Evolutionary conservation across 257 asterid species (phyloP).

Genomic region (Fraxinus quadrangulata): DNA sequence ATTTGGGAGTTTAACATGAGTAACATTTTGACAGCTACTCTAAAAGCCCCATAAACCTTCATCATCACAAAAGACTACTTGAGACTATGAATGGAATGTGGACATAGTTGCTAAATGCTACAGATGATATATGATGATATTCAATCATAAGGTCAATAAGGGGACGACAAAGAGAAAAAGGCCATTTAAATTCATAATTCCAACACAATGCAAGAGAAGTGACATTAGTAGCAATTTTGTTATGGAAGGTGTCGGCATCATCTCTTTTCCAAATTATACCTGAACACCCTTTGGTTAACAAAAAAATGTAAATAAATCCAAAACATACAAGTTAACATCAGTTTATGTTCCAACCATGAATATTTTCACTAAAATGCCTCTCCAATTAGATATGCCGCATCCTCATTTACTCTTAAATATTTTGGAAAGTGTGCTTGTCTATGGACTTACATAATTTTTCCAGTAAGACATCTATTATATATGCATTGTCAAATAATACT

Average conservation of each 20-base stretch:
- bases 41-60: constrained; percentile 91
- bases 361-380: neutral
- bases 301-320: neutral
- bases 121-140: neutral
- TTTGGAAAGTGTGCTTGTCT: neutral
- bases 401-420: neutral
- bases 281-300: neutral
- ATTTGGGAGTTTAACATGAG: constrained; percentile 93
- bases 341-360: neutral
- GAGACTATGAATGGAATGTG: constrained; percentile 5
- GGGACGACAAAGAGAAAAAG: neutral
- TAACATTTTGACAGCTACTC: constrained; percentile 89
- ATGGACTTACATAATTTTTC: neutral
- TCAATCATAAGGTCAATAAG: neutral
- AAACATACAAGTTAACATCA: neutral
- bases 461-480: neutral
- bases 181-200: neutral
- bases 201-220: neutral
- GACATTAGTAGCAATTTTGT: neutral
- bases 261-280: neutral
- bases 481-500: neutral
- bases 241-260: neutral
- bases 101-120: constrained; percentile 7
- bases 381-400: neutral
- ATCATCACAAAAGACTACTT: constrained; percentile 20